phyloP scores from a whole-genome alignment of 2,329 filamentous ascomycete species.

The Chalaropsis ovoidea region DNA sequence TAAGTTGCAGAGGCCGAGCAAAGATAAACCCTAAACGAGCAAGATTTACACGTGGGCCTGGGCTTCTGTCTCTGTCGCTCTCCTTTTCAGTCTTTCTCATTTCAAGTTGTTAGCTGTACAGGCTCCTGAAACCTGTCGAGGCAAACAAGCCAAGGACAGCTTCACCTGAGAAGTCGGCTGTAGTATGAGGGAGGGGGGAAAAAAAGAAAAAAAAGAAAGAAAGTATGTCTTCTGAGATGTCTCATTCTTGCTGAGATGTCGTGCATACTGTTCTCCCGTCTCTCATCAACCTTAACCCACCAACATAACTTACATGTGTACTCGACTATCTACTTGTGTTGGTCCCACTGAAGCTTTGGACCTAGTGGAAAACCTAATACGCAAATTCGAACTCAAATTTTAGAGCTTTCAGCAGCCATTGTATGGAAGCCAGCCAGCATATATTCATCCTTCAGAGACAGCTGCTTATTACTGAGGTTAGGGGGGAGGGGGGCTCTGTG shows the following conservation, averaged over 20 bases:
- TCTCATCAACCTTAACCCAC: no score
- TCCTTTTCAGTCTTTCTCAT: neutral
- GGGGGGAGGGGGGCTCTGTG: neutral
- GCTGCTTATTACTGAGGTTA: neutral
- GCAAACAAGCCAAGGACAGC: conserved; percentile 25
- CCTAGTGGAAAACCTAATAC: neutral
- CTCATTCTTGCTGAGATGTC: neutral
- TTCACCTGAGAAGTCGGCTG: conserved; percentile 25
- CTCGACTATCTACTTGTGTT: neutral
- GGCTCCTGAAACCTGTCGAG: conserved; percentile 14
- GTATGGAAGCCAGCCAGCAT: neutral
- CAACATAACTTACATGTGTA: no score
- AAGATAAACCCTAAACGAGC: no score
- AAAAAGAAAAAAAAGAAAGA: neutral
- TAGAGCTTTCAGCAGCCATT: conserved; percentile 5
- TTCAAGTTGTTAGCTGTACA: conserved; percentile 14
- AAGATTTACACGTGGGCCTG: no score
- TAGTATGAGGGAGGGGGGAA: conserved; percentile 26
- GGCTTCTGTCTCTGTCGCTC: no score
- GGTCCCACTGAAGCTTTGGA: no score
- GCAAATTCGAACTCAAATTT: neutral
- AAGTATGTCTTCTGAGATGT: neutral
- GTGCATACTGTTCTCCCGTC: neutral
- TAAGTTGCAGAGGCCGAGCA: no score
- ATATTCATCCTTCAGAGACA: neutral